phyloP scores from a whole-genome alignment of 768 basidiomycete species.

The Xerocomellus amylosporus region DNA sequence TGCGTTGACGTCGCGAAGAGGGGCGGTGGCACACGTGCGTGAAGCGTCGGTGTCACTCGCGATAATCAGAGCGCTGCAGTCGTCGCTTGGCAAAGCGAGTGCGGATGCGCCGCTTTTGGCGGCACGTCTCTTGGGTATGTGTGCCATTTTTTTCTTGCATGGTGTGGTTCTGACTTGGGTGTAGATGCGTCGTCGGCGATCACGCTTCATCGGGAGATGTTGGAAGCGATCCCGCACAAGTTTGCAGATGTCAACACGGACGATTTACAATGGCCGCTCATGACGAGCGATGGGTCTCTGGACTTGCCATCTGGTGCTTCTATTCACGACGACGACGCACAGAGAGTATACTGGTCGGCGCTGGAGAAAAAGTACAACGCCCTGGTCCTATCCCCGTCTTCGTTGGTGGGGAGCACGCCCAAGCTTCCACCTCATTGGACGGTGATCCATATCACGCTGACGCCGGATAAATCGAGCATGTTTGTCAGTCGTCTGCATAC shows the following conservation, averaged over 20 bases:
- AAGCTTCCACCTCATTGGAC: conserved; percentile 77
- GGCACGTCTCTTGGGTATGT: conserved; percentile 60
- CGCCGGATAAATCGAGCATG: conserved; percentile 78
- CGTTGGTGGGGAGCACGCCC: conserved; percentile 41
- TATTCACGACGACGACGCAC: conserved; percentile 36
- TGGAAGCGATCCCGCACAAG: conserved; percentile 78
- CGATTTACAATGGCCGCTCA: conserved; percentile 73
- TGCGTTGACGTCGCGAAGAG: conserved; percentile 49
- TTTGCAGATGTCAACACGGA: conserved; percentile 48
- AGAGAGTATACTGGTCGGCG: conserved; percentile 58
- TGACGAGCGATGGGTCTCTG: conserved; percentile 43
- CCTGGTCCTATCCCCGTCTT: conserved; percentile 23
- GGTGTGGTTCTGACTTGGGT: background rate
- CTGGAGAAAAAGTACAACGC: conserved; percentile 52
- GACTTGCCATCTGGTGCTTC: conserved; percentile 12
- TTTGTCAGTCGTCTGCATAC: conserved; percentile 78
- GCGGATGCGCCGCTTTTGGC: conserved; percentile 52
- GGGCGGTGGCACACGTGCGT: conserved; percentile 68
- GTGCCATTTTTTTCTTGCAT: background rate
- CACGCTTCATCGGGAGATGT: conserved; percentile 80
- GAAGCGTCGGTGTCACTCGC: conserved; percentile 71
- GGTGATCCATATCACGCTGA: conserved; percentile 77
- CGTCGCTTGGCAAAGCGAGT: conserved; percentile 67
- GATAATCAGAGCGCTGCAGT: conserved; percentile 71
- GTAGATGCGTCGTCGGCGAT: conserved; percentile 74